phyloP scores from a whole-genome alignment of 2,329 filamentous ascomycete species.

The Colletotrichum sp. region DNA sequence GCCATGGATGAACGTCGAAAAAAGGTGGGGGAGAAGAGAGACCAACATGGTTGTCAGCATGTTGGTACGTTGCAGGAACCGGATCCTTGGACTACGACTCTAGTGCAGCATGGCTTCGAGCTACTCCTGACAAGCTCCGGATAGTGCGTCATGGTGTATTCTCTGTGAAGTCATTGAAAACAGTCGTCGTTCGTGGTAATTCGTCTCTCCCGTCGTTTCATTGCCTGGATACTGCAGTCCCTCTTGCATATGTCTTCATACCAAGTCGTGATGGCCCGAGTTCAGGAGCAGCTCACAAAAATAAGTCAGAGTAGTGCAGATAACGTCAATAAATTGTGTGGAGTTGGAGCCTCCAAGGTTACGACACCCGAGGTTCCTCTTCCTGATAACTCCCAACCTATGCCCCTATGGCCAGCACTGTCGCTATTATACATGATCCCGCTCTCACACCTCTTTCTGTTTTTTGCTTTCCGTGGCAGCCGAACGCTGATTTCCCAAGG shows the following conservation, averaged over 20 bases:
- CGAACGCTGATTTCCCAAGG: not conserved
- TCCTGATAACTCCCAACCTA: conserved; percentile 12
- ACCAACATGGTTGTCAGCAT: not conserved
- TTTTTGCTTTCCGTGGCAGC: not conserved
- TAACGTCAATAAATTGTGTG: not conserved
- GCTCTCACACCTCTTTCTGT: not conserved
- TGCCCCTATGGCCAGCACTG: not conserved
- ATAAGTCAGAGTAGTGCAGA: not conserved
- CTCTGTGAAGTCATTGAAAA: not conserved
- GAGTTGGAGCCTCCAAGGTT: not conserved
- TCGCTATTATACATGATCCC: conserved; percentile 2
- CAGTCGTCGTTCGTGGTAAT: not conserved
- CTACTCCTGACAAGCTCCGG: not conserved
- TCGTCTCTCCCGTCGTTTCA: not conserved
- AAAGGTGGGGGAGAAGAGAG: not conserved
- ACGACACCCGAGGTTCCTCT: not conserved
- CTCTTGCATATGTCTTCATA: not conserved
- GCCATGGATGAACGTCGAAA: not conserved
- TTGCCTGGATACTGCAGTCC: not conserved
- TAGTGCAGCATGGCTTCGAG: not conserved
- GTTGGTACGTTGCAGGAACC: not conserved
- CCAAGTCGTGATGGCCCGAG: rapidly evolving
- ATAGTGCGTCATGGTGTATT: not conserved
- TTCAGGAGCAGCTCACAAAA: not conserved
- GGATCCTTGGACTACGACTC: not conserved